Conservation (phyloP, 2,329 filamentous ascomycete species). For the Ophiocordyceps camponoti-leonardi region DNA sequence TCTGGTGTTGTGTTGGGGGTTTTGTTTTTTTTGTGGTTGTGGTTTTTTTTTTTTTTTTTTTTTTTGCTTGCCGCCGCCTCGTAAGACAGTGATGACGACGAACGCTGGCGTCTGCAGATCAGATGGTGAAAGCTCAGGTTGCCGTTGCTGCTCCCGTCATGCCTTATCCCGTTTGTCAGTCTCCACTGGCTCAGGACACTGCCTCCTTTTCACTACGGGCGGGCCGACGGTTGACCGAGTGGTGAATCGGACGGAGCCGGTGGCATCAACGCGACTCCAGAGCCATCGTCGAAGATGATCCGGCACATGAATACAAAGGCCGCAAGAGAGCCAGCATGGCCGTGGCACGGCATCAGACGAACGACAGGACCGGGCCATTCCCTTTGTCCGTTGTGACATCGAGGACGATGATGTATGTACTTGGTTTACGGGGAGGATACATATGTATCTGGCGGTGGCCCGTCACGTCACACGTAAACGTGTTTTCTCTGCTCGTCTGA, state of each 20-base stretch:
- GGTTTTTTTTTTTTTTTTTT: too few species aligned
- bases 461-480: conserved; percentile 1
- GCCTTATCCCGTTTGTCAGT: conserved; percentile 1
- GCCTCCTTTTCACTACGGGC: not conserved
- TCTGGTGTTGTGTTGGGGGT: too few species aligned
- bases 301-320: not conserved
- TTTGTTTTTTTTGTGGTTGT: not conserved
- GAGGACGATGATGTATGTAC: not conserved
- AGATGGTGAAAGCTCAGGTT: not conserved
- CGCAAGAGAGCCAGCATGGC: not conserved
- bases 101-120: not conserved
- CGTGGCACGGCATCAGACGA: conserved; percentile 2
- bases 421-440: not conserved
- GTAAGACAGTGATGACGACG: not conserved
- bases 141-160: not conserved
- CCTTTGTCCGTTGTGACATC: conserved; percentile 1
- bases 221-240: not conserved
- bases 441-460: not conserved
- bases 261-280: too few species aligned
- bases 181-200: not conserved
- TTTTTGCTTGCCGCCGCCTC: not conserved
- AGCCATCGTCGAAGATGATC: not conserved
- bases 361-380: not conserved
- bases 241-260: not conserved
- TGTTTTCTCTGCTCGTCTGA: not conserved